These are phyloP conservation scores for Coemansia sp. DNA, from an alignment of 192 early-diverging fungal genomes.

Conservation along the genomic window DNA sequence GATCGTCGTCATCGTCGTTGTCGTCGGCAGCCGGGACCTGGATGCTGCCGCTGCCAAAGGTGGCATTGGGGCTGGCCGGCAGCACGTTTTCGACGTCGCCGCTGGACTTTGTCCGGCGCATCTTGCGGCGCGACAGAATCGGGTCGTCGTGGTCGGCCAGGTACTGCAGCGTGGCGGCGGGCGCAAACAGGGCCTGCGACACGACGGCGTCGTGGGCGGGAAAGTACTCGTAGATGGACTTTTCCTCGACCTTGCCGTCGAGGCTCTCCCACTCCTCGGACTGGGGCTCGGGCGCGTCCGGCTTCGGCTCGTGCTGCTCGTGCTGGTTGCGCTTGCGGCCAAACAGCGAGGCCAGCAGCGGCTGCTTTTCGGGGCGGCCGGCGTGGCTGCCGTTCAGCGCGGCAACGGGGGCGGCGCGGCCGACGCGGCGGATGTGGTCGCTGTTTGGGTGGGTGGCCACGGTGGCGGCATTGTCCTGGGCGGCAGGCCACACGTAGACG, in stretches of 20 bases:
- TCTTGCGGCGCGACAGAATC: constrained; percentile 49
- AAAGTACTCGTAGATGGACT: constrained; percentile 55
- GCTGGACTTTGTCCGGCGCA: constrained; percentile 16
- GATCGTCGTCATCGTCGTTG: constrained; percentile 1
- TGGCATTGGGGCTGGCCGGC: constrained; percentile 14
- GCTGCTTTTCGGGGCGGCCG: constrained; percentile 3
- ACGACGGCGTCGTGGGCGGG: constrained; percentile 55
- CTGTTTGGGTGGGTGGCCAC: constrained; percentile 38
- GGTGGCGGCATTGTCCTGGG: constrained; percentile 51
- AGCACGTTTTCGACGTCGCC: constrained; percentile 39
- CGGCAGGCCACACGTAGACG: constrained; percentile 65
- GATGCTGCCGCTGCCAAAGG: constrained; percentile 7
- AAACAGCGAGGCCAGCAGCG: constrained; percentile 31
- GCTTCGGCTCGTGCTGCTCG: constrained; percentile 5
- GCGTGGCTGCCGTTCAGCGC: background rate
- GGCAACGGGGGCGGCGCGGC: constrained; percentile 5
- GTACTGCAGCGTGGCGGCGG: constrained; percentile 57
- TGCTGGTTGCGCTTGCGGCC: constrained; percentile 7
- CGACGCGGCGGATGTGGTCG: constrained; percentile 33
- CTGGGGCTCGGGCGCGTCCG: constrained; percentile 14
- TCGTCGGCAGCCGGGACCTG: background rate
- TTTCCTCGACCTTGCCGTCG: constrained; percentile 48
- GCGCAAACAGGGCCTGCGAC: constrained; percentile 62
- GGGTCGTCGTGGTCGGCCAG: constrained; percentile 56
- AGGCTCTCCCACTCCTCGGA: constrained; percentile 50